phyloP scores from a whole-genome alignment of 2,329 filamentous ascomycete genomes.

The Rutstroemia sp. region DNA sequence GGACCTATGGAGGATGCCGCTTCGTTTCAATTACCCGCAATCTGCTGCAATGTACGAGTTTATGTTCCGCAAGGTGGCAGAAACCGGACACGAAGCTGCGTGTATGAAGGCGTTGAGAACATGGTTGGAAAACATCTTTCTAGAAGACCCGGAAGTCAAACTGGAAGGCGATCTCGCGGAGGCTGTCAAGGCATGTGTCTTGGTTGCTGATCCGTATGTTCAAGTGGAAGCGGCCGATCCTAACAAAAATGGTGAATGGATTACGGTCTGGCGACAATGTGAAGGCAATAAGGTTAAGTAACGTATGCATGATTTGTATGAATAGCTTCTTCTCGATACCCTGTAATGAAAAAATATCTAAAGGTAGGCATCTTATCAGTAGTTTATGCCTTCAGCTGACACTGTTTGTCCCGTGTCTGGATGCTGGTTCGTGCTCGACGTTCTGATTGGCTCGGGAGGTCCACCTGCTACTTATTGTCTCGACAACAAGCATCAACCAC shows the following conservation, averaged over 20 bases:
- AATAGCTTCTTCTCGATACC: not conserved
- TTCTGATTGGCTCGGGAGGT: not conserved
- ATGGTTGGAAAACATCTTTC: constrained; percentile 51
- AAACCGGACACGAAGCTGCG: constrained; percentile 34
- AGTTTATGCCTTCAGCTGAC: not conserved
- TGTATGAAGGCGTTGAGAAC: constrained; percentile 43
- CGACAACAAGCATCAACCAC: not conserved
- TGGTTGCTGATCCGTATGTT: constrained; percentile 42
- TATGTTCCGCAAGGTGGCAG: constrained; percentile 43
- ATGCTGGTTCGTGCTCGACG: not conserved
- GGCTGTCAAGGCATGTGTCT: constrained; percentile 47
- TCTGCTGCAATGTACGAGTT: constrained; percentile 47
- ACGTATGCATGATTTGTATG: not conserved
- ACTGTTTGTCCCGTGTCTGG: not conserved
- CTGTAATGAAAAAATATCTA: not conserved
- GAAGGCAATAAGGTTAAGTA: not conserved
- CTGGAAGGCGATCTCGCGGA: constrained; percentile 38
- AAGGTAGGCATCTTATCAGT: not conserved
- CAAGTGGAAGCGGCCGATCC: constrained; percentile 14
- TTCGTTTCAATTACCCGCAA: constrained; percentile 42
- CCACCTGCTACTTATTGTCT: not conserved
- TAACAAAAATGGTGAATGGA: constrained; percentile 15
- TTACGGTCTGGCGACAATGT: constrained; percentile 15
- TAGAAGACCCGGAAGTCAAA: constrained; percentile 44
- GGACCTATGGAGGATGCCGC: constrained; percentile 50